A percentile compares a stretch with the other conserved stretches of the same genome.
These are phyloP conservation scores for Tagetes patula DNA, from an alignment of 129 eudicot species.

Conservation along the genomic window DNA sequence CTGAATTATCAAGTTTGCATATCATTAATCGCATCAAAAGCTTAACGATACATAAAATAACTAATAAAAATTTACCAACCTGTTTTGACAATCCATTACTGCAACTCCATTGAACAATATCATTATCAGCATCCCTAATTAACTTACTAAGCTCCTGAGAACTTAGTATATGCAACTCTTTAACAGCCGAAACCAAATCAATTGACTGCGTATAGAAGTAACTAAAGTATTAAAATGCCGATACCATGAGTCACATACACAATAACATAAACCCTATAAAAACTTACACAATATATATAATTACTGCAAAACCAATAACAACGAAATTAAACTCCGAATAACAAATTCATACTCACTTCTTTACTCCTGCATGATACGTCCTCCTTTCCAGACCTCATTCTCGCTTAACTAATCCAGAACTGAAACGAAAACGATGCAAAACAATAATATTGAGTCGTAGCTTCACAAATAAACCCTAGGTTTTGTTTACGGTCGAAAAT, in stretches of 20 bases:
- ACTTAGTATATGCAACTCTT: conserved; percentile 58
- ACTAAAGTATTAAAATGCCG: conserved; percentile 1
- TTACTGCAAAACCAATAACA: background rate
- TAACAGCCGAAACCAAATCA: conserved; percentile 72
- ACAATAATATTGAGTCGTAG: background rate
- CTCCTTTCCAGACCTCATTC: conserved; percentile 31
- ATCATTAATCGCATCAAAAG: background rate
- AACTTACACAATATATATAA: too few species aligned
- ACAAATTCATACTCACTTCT: conserved; percentile 32
- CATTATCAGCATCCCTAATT: conserved; percentile 63
- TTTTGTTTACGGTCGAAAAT: background rate
- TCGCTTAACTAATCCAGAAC: conserved; percentile 17
- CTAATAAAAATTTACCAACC: conserved; percentile 41
- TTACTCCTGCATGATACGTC: conserved; percentile 17
- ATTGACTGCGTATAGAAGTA: conserved; percentile 48
- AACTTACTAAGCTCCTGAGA: conserved; percentile 64
- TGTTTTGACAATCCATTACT: conserved; percentile 60
- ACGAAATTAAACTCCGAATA: conserved; percentile 5
- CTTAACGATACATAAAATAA: conserved; percentile 20
- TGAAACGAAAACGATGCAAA: conserved; percentile 18
- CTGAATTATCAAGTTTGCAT: conserved; percentile 47
- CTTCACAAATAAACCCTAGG: conserved; percentile 31
- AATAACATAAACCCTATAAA: too few species aligned
- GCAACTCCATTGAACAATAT: conserved; percentile 36
- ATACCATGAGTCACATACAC: conserved; percentile 6